Evolutionary conservation across 2,329 filamentous ascomycete genomes (phyloP), one percentile per base, ranked within the genome.

Genomic region (Zarea fungicola): DNA sequence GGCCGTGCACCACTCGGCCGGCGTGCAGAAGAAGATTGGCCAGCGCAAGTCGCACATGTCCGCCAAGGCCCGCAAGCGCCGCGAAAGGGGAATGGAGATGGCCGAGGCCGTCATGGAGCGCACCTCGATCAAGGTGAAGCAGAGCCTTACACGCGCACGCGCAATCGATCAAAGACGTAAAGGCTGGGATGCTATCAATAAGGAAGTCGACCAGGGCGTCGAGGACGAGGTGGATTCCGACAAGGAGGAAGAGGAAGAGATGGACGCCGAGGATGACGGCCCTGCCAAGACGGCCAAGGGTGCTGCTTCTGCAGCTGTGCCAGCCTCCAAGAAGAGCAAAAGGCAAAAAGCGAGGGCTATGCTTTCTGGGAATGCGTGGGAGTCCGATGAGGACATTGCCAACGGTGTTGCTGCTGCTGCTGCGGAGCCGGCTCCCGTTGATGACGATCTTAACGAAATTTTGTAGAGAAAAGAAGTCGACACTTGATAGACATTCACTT

Each of bases 11-110:
- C 79, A 83, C 61, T 70, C 72, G 2, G 77, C 82, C 16, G 87
- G 88, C 25, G 75, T 92, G 9, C 69, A 70, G 48, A 89, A 87
- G 66, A 88, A 85, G 67, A 60, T 71, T 52, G 86, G 70, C 52
- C 70, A 71, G 48, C 73, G 78, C 58, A 80, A 80, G 60, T 56
- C 67, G n/a, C 68, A 73, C 7, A 57, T 80, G 61, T 82, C 78
- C 57, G 66, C 72, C 55, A 78, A 73, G 62, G 79, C 79, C 4
- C 71, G 74, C 19, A 70, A 69, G 56, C 72, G 81, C 39, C 75
- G 80, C 36, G 79, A 83, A 57, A 77, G 73, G 59, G 76, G 69
- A 42, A 66, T 78, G 53, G 80, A 83, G 62, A 75, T 76, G 58
- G 81, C 80, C 25, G 78, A 77, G 61, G 78, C 78, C 29, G 64